Evolutionary conservation across 352 stramenopile genomes (phyloP), one percentile per base, ranked within the genome.

Genomic region (Aphanomyces astaci): DNA sequence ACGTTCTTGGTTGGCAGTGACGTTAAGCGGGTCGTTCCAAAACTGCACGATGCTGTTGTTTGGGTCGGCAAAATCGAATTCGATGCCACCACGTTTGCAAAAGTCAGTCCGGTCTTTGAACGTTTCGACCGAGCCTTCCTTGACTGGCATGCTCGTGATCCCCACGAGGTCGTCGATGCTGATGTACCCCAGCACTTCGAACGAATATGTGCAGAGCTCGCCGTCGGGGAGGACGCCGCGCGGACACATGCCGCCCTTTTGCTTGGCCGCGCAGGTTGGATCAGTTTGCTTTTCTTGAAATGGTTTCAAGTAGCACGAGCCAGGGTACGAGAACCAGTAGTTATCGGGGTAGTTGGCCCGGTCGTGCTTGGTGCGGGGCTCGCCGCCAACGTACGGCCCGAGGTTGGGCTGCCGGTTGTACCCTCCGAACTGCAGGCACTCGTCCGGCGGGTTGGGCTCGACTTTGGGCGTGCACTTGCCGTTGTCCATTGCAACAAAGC

Each of bases 341-440:
- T 78, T 71, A 52, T 72, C 74, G 75, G 13, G 76, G 79, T 84
- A 80, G 70, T 66, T 54, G 77, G 68, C 65, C 66, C 70, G 66
- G 28, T 70, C 66, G 54, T 73, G 67, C 62, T 69, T 71, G 40
- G 32, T 70, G n/a, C 59, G 48, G 28, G 59, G 71, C 69, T 66
- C 59, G 31, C 72, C 73, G 77, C 77, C 77, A 73, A 75, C 55
- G 43, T 25, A 55, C 27, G 27, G 64, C 11, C 52, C 28, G 7
- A n/a, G 46, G 62, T 52, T 60, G 74, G 77, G 74, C 74, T 79
- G 74, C 59, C 76, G 22, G 74, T 82, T 54, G 65, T 73, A 9
- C 65, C 74, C 24, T 53, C 72, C 39, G 62, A 72, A 1, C 13
- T 78, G 19, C 51, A 67, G 2, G 72, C 76, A 69, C 63, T 72